phyloP scores from a whole-genome alignment of 2,329 filamentous ascomycete species.

The Periglandula ipomoeae region DNA sequence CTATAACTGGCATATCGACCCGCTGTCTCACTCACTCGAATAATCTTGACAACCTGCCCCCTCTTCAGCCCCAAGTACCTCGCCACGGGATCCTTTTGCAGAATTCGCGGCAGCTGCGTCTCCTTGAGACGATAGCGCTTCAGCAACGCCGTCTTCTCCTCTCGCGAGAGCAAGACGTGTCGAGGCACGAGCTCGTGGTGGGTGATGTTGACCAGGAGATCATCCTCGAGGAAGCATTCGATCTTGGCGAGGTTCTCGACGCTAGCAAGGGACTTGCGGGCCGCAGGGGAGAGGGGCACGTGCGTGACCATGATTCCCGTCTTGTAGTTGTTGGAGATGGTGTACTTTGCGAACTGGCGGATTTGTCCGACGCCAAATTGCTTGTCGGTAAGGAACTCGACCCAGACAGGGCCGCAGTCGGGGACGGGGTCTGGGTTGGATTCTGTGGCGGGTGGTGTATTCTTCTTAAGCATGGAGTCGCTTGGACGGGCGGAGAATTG shows the following conservation, averaged over 20 bases:
- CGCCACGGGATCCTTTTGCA: constrained; percentile 85
- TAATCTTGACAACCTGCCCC: constrained; percentile 97
- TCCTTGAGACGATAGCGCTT: constrained; percentile 93
- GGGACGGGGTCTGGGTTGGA: constrained; percentile 60
- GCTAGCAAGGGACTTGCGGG: constrained; percentile 75
- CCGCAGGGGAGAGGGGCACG: constrained; percentile 73
- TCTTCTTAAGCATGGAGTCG: constrained; percentile 74
- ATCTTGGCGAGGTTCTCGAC: constrained; percentile 70
- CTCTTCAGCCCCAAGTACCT: constrained; percentile 83
- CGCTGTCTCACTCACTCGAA: constrained; percentile 88
- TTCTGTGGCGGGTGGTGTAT: constrained; percentile 62
- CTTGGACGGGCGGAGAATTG: constrained; percentile 82
- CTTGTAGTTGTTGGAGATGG: constrained; percentile 71
- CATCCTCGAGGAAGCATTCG: constrained; percentile 93
- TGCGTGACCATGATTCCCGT: constrained; percentile 86
- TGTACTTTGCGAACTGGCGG: constrained; percentile 77
- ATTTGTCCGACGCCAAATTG: constrained; percentile 87
- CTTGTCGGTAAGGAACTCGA: constrained; percentile 79
- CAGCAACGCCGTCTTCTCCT: constrained; percentile 80
- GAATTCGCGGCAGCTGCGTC: constrained; percentile 88
- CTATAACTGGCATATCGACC: constrained; percentile 95
- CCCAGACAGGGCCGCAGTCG: constrained; percentile 80
- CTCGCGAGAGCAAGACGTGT: constrained; percentile 79
- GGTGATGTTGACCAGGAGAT: constrained; percentile 95
- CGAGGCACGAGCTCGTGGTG: constrained; percentile 94